Evolutionary conservation across 305 asterid species (phyloP), one percentile per base, ranked within the genome.

Genomic region (Fraxinus xanthoxyloides): DNA sequence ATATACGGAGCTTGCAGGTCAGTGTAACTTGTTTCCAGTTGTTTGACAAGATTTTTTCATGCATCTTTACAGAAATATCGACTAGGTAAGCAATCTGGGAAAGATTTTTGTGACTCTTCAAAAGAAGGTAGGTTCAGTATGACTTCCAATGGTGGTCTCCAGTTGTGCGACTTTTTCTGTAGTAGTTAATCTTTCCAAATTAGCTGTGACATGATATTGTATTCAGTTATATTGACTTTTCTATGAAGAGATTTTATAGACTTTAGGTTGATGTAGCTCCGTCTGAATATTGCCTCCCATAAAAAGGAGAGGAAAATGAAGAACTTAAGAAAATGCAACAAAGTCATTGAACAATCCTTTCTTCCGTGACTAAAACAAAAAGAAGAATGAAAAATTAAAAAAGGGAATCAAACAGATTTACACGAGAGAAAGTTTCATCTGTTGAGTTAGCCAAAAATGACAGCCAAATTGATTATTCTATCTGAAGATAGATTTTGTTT

Each of bases 71-170:
- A 94, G 98, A 94, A 94, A 86, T 94, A 93, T 85, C 84, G 98
- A 85, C 83, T 94, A 84, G 97, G 98, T 80, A 93, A 93, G 92
- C 98, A 93, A 86, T 92, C 95, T 67, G 97, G 97, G 84, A 94
- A 92, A 86, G 97, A 93, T 84, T 84, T 89, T 78, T 88, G 91
- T 34, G 98, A 94, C 84, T 90, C 84, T 82, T 88, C 92, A 51
- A 91, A 90, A 88, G 98, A 94, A 87, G 97, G 97, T 93, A 94
- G 82, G 95, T 86, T 75, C 77, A 32, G 78, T 13, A 69, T 30
- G 38, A 30, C 77, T 81, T 75, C 77, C 80, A 43, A 65, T 80
- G 72, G 76, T 77, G 78, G 46, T 80, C 82, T 59, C 72, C 46
- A 19, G 5, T 21, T 75, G 56, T 28, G 38, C 48, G 36, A 69